Percentiles rank a stretch among this genome's conserved stretches.
These are phyloP conservation scores for Dimargaris cristalligena DNA, from an alignment of 192 early-diverging fungal genomes.

Conservation along the genomic window DNA sequence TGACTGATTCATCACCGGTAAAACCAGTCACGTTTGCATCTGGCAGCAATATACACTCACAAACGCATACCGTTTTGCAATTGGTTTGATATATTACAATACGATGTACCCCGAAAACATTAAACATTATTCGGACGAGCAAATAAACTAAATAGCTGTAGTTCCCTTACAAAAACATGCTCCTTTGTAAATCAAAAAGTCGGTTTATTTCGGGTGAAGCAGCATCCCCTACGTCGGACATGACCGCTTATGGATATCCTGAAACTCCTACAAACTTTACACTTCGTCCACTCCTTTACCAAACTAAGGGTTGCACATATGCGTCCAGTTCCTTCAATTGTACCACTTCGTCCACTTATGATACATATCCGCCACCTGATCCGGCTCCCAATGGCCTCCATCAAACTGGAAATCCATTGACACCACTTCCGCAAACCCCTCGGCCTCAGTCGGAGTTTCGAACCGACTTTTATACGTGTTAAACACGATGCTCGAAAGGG, in stretches of 20 bases:
- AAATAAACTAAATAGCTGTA: not conserved
- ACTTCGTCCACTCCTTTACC: too few relatives aligned
- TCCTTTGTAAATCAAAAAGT: not conserved
- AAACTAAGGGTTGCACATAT: not conserved
- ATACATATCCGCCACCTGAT: not conserved
- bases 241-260: not conserved
- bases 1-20: too few relatives aligned
- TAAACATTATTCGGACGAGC: not conserved
- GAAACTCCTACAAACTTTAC: too few relatives aligned
- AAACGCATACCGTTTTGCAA: not conserved
- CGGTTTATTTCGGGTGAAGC: not conserved
- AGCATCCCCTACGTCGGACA: not conserved
- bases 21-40: too few relatives aligned
- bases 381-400: not conserved
- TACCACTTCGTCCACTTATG: not conserved
- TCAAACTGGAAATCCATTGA: not conserved
- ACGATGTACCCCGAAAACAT: not conserved
- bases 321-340: not conserved
- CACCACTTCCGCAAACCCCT: not conserved
- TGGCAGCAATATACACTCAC: not conserved
- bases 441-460: not conserved
- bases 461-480: slow-evolving; percentile 5
- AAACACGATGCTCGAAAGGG: not conserved
- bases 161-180: not conserved
- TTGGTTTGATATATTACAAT: not conserved